Evolutionary conservation across 352 stramenopile species (phyloP), one percentile per base, ranked within the genome.

Genomic region (Phytophthora aleatoria): DNA sequence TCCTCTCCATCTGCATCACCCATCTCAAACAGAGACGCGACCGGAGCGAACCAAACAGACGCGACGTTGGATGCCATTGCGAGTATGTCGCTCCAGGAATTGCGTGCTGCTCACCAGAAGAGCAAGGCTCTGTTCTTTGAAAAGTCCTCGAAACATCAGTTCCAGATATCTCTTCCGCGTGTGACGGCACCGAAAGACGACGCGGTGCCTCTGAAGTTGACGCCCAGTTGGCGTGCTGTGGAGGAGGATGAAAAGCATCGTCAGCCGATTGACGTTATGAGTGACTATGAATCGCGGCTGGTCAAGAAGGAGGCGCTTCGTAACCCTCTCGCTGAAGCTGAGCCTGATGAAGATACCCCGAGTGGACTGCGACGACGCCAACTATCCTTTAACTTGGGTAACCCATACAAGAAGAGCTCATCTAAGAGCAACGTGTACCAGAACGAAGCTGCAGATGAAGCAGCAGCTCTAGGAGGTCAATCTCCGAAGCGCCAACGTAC

Each of bases 391-490:
- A 94, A 94, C 39, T 61, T 96, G 4, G 88, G 87, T 15, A 95
- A 94, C 44, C 88, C 88, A 15, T 96, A 96, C 82, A 96, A 95
- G 71, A 95, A 95, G 70, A 94, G 74, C 42, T 70, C 83, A n/a
- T 89, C 84, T 2, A 96, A 96, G 6, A 92, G 83, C 69, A 94
- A 94, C 39, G 81, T 91, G 8, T 94, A 94, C 49, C 87, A 95
- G 59, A 81, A 77, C 20, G 88, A 96, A 71, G 86, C 87, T 54
- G 87, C 87, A 30, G 87, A 96, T 49, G 87, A 96, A 85, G 87
- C 86, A 44, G 87, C 87, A 35, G 61, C 87, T 13, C 51, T 96
- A 6, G 86, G 83, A 45, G 83, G 85, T 0, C 83, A 93, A 45
- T 92, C 87, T 11, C 79, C 85, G 6, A 96, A 92, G 60, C 83